phyloP scores from a whole-genome alignment of 208 protist species.

The Kentomonas sorsogonicus region DNA sequence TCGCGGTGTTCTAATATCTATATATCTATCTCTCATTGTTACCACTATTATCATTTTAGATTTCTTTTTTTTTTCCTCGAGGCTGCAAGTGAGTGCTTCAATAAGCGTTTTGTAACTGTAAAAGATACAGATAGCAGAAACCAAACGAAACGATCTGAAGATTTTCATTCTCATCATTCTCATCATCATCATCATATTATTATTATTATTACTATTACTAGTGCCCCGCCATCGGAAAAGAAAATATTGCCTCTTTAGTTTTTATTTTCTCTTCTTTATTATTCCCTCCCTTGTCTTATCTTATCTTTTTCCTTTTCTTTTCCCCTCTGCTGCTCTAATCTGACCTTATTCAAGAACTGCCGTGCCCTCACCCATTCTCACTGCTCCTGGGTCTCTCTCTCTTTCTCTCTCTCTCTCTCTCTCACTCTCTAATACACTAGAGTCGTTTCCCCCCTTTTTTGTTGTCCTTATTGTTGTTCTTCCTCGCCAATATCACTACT shows the following conservation, averaged over 20 bases:
- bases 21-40: background rate
- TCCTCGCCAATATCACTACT: background rate
- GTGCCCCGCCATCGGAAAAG: no score
- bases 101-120: background rate
- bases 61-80: constrained; percentile 8
- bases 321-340: no score
- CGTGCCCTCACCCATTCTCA: no score
- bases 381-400: no score
- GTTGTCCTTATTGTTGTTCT: constrained; percentile 9
- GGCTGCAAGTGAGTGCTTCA: background rate
- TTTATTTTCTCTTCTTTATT: constrained; percentile 5
- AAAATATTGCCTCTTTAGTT: constrained; percentile 5
- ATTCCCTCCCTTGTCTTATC: constrained; percentile 10
- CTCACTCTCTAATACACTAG: no score
- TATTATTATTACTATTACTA: no score
- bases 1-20: background rate
- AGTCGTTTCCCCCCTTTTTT: no score
- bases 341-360: no score
- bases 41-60: background rate
- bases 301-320: constrained; percentile 11
- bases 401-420: no score
- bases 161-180: no score
- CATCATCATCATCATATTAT: no score
- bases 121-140: background rate
- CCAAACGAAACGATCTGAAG: no score